phyloP scores from a whole-genome alignment of 2,329 filamentous ascomycete species.

The Stagonosporopsis tanaceti region DNA sequence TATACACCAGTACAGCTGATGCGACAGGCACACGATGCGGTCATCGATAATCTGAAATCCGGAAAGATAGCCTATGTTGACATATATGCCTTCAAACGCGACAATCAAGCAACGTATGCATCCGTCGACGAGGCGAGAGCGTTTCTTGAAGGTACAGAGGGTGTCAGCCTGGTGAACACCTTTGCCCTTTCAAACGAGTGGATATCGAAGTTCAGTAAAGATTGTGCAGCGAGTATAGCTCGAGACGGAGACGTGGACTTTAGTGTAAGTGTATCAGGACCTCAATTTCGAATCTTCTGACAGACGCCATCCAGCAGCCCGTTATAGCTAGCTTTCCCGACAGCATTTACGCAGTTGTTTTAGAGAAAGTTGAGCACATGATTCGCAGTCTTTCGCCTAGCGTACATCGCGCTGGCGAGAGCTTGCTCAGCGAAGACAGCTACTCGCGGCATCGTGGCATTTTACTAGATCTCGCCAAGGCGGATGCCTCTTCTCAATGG shows the following conservation, averaged over 20 bases:
- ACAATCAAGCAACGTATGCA: slow-evolving; percentile 28
- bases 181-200: slow-evolving; percentile 38
- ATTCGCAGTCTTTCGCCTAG: slow-evolving; percentile 16
- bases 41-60: slow-evolving; percentile 26
- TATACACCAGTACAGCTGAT: slow-evolving; percentile 36
- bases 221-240: slow-evolving; percentile 25
- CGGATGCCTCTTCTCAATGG: slow-evolving; percentile 37
- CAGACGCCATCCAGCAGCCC: slow-evolving; percentile 5
- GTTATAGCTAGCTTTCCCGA: slow-evolving; percentile 22
- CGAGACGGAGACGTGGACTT: slow-evolving; percentile 32
- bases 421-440: slow-evolving; percentile 29
- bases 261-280: slow-evolving; percentile 22
- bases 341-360: slow-evolving; percentile 16
- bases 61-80: slow-evolving; percentile 34
- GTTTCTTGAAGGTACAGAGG: slow-evolving; percentile 20
- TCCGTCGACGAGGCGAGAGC: slow-evolving; percentile 24
- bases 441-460: slow-evolving; percentile 18
- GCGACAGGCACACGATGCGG: slow-evolving; percentile 26
- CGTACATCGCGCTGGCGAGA: slow-evolving; percentile 24
- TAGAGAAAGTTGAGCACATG: slow-evolving; percentile 22
- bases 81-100: slow-evolving; percentile 25
- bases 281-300: slow-evolving; percentile 3
- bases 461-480: slow-evolving; percentile 27
- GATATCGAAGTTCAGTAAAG: slow-evolving; percentile 26
- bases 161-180: slow-evolving; percentile 21